Base-by-base conservation (phyloP, 352 stramenopile genomes). In the Thalassiosira exigua region DNA sequence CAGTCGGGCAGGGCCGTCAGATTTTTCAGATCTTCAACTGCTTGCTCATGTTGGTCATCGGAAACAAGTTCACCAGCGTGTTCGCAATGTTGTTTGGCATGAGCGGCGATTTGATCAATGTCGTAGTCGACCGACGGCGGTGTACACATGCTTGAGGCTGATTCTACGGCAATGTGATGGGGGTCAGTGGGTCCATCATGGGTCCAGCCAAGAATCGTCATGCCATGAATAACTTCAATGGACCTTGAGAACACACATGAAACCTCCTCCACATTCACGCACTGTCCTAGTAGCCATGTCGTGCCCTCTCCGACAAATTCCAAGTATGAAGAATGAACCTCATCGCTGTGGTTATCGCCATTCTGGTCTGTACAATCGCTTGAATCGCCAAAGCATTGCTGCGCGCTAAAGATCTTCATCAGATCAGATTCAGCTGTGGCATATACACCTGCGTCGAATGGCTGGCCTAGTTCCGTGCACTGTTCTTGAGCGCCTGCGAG, bases 191-290 rank as follows among this genome's bases (percentile, higher is more conserved):
- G 24, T 17, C 61, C 67, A 26, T 69, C 29, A 14, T 67, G 51
- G 22, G 59, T 54, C 67, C 53, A 69, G 24, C 54, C 67, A n/a
- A 69, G 27, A 59, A 58, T n/a, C 39, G 27, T 69, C 67, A 75
- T 78, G 17, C 46, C 41, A 72, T 67, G 33, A 29, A 83, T 56
- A 33, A 64, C 46, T 30, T 78, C 75, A 21, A 78, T 42, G 7
- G 75, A 83, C 30, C 46, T 64, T 5, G 21, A 60, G 36, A 78
- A 78, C 5, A 79, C 53, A 61, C 75, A 83, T 26, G 60, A 61
- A 50, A 39, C 19, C 12, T 62, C 42, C 3, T 65, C 59, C 1
- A 69, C 22, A 33, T 51, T 60, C 19, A 64, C 67, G 50, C 75
- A 83, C 53, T 75, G 50, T 21, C 46, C 42, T 14, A 83, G 54